Conservation (phyloP, 805 yeast genomes). For the Suhomyces xylopsoci region DNA sequence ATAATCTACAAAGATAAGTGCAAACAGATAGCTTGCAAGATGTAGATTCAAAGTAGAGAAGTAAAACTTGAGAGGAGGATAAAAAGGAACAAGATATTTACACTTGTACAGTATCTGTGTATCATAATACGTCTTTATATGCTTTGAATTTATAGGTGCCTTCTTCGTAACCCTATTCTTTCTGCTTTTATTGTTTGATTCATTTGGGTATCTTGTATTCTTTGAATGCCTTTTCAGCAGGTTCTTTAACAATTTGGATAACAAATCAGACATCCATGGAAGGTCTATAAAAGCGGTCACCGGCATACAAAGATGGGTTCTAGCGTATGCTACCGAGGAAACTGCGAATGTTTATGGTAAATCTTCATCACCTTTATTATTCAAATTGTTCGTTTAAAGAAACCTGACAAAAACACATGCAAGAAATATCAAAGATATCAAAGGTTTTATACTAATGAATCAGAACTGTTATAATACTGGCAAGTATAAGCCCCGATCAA, state of each 20-base stretch:
- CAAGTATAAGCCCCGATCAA: slow-evolving; percentile 70
- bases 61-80: too few relatives aligned
- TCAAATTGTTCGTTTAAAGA: slow-evolving; percentile 10
- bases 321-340: slow-evolving; percentile 88
- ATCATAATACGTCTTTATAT: too few relatives aligned
- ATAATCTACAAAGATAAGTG: not conserved
- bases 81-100: too few relatives aligned
- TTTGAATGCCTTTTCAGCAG: slow-evolving; percentile 5
- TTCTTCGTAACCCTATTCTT: too few relatives aligned
- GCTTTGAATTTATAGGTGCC: too few relatives aligned
- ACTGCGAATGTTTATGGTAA: slow-evolving; percentile 86
- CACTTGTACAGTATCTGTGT: too few relatives aligned
- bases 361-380: slow-evolving; percentile 61
- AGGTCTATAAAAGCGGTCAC: slow-evolving; percentile 81
- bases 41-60: too few relatives aligned
- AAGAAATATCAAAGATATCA: slow-evolving; percentile 1
- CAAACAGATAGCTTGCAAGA: too few relatives aligned
- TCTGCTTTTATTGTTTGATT: too few relatives aligned
- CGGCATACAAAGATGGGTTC: slow-evolving; percentile 81
- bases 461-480: slow-evolving; percentile 75
- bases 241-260: slow-evolving; percentile 1
- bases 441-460: slow-evolving; percentile 28
- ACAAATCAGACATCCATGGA: slow-evolving; percentile 88
- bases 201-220: not conserved
- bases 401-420: slow-evolving; percentile 4